These are phyloP conservation scores for Symbiodinium pilosum DNA, from an alignment of 73 alveolate species.

Conservation along the genomic window DNA sequence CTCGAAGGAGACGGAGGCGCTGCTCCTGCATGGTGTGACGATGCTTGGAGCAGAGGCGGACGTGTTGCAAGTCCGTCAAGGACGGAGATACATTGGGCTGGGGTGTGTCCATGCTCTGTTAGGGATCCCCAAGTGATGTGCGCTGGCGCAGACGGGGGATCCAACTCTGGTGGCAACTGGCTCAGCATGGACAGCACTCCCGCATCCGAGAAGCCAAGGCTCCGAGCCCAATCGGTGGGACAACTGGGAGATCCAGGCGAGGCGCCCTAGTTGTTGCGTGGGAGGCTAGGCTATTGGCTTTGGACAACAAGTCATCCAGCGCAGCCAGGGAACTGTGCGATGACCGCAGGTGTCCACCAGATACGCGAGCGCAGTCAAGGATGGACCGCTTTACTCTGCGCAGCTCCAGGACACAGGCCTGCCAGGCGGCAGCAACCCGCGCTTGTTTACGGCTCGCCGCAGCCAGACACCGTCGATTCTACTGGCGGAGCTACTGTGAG, in stretches of 20 bases:
- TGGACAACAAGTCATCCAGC: not conserved
- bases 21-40: not conserved
- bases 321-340: not conserved
- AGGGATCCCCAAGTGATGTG: not conserved
- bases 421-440: not conserved
- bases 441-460: not conserved
- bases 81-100: not conserved
- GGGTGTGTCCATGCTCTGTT: not conserved
- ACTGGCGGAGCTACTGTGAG: no score
- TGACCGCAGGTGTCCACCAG: not conserved
- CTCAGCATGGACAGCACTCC: not conserved
- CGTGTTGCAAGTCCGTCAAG: not conserved
- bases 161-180: not conserved
- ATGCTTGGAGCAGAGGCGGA: not conserved
- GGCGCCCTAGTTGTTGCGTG: not conserved
- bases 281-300: no score
- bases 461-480: no score
- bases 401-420: not conserved
- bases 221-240: not conserved
- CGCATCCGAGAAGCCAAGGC: not conserved
- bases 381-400: not conserved
- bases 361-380: not conserved
- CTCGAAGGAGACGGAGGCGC: not conserved
- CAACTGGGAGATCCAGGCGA: not conserved
- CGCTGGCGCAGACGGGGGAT: not conserved